Evolutionary conservation across 148 eudicot genomes (phyloP).

Genomic region (Camellia sinensis): DNA sequence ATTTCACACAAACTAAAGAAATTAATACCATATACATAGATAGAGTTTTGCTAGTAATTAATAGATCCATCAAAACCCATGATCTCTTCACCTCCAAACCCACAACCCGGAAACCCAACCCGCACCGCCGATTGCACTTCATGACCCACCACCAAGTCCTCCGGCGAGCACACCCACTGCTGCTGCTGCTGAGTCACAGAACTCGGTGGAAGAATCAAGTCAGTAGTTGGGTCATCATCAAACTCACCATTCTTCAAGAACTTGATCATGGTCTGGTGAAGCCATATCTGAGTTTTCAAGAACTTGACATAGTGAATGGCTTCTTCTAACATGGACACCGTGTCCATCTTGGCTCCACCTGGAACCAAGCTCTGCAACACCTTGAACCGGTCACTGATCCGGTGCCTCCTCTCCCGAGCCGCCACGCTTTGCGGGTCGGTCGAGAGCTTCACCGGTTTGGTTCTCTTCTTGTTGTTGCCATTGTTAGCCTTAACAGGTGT

Average conservation of each 20-base stretch:
- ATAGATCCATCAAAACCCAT: not conserved
- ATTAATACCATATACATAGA: no score
- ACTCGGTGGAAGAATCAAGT: no score
- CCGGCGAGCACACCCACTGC: not conserved
- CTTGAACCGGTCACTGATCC: conserved; percentile 65
- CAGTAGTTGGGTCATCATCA: not conserved
- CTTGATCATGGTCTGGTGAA: conserved; percentile 46
- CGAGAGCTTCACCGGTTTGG: conserved; percentile 41
- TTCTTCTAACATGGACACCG: conserved; percentile 65
- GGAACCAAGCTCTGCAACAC: conserved; percentile 63
- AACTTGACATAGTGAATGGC: conserved; percentile 73
- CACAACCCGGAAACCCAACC: not conserved
- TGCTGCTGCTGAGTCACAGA: no score
- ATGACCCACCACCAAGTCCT: not conserved
- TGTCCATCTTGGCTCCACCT: conserved; percentile 66
- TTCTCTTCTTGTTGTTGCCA: conserved; percentile 6
- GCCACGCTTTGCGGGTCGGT: conserved; percentile 79
- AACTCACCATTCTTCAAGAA: not conserved
- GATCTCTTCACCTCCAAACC: not conserved
- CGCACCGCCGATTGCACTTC: not conserved
- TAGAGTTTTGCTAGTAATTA: not conserved
- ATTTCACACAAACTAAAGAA: no score
- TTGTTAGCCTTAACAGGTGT: no score
- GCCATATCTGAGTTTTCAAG: conserved; percentile 55
- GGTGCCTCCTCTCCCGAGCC: conserved; percentile 63